Percentiles rank a stretch among this genome's conserved stretches.
Evolutionary conservation across 2,329 filamentous ascomycete species (phyloP).

Genomic region (Pseudogymnoascus sp.): DNA sequence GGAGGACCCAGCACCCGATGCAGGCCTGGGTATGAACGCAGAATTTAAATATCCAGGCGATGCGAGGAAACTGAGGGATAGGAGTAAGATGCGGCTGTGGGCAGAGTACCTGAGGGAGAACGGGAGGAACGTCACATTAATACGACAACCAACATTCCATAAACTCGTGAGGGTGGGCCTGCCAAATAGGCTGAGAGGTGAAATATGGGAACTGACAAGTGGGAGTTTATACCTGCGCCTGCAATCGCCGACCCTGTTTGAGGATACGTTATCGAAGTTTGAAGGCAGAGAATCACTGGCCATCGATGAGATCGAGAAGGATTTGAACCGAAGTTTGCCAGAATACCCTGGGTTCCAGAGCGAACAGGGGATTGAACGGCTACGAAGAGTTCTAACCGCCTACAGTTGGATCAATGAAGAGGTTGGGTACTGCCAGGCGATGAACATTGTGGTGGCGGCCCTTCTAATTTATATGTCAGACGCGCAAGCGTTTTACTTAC

Average conservation of each 20-base stretch:
- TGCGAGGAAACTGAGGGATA: constrained; percentile 83
- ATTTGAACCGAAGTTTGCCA: constrained; percentile 88
- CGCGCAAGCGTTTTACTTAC: constrained; percentile 85
- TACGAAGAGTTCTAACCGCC: constrained; percentile 85
- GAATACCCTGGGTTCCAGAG: constrained; percentile 97
- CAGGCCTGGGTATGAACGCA: constrained; percentile 73
- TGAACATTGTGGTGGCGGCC: constrained; percentile 99
- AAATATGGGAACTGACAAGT: constrained; percentile 92
- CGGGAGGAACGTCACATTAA: constrained; percentile 81
- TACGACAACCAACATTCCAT: constrained; percentile 94
- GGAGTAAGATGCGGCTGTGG: constrained; percentile 97
- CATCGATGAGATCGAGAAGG: constrained; percentile 98
- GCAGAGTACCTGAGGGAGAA: constrained; percentile 94
- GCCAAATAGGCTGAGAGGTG: constrained; percentile 84
- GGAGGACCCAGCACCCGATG: constrained; percentile 65
- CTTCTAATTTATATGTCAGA: constrained; percentile 98
- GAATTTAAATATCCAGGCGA: constrained; percentile 88
- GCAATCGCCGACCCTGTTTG: constrained; percentile 75
- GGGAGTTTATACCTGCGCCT: constrained; percentile 84
- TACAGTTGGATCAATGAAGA: constrained; percentile 97
- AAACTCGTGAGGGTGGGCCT: constrained; percentile 93
- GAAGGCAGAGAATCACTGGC: constrained; percentile 83
- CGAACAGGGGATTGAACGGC: constrained; percentile 83
- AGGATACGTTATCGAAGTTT: constrained; percentile 76
- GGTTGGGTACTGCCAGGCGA: constrained; percentile 96